Conservation (phyloP, 352 stramenopile species). For the Pythium utonaiense region DNA sequence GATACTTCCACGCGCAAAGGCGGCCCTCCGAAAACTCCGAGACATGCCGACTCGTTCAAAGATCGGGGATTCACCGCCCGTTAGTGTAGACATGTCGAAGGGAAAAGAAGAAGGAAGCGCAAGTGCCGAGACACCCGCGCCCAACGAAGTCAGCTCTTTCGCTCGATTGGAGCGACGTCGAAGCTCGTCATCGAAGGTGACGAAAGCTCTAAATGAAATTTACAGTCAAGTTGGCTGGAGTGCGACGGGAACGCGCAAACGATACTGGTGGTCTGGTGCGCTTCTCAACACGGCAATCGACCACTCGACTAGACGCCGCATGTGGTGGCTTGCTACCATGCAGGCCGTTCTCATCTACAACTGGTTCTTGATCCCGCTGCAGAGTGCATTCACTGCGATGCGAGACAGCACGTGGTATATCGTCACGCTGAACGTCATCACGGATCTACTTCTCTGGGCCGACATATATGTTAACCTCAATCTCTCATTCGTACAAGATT, state of each 20-base stretch:
- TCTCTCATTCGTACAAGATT: slow-evolving; percentile 41
- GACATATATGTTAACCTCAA: slow-evolving; percentile 63
- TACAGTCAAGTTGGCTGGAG: slow-evolving; percentile 21
- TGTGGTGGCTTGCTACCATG: slow-evolving; percentile 49
- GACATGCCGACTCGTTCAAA: neutral
- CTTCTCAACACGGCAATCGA: slow-evolving; percentile 41
- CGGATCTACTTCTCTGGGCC: slow-evolving; percentile 39
- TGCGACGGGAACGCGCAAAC: neutral
- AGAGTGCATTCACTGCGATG: slow-evolving; percentile 35
- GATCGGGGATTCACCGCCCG: neutral
- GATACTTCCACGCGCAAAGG: neutral
- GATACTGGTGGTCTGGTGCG: slow-evolving; percentile 29
- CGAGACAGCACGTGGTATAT: slow-evolving; percentile 30
- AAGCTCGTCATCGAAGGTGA: neutral
- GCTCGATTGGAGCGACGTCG: neutral
- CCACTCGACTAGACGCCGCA: slow-evolving; percentile 29
- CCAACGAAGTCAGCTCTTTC: neutral
- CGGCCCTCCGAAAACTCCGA: neutral
- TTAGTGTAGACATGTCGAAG: neutral
- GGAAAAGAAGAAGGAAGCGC: neutral
- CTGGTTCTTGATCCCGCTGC: slow-evolving; percentile 48
- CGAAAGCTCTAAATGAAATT: slow-evolving; percentile 17
- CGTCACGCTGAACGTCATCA: slow-evolving; percentile 29
- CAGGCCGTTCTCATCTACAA: slow-evolving; percentile 51
- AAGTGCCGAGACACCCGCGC: too few species aligned